Evolutionary conservation across 192 early-diverging fungal genomes (phyloP), one percentile per base, ranked within the genome.

Genomic region (Glomus cerebriforme): DNA sequence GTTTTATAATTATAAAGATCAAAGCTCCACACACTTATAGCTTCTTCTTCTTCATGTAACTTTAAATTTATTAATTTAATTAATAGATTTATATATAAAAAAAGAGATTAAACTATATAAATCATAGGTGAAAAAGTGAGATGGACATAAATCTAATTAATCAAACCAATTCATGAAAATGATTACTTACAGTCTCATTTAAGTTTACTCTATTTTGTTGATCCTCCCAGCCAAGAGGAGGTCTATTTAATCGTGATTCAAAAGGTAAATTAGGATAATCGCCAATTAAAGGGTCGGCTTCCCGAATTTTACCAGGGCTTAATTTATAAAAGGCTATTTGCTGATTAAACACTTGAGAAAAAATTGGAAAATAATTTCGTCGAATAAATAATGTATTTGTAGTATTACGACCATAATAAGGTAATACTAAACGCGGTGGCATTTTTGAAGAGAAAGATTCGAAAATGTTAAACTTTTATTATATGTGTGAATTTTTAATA

Each of bases 1-100:
- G n/a, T 35, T 19, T 68, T 10, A 68, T n/a, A 27, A 59, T 49
- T 37, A 54, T 73, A 73, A 58, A 49, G 49, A 59, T 73, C 72
- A 59, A 59, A 32, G 13, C 45, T 24, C 45, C 45, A 73, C 26
- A 73, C 47, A 34, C 37, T 73, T 59, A 73, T 13, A 17, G 32
- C 27, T n/a, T 73, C 72, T 73, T 73, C 72, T 73, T 73, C 47
- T 54, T 73, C 72, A 58, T 73, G 72, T 31, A 73, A 29, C 72
- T 73, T n/a, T 34, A 29, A 31, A 72, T n/a, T n/a, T n/a, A n/a
- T n/a, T n/a, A n/a, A n/a, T n/a, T n/a, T n/a, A n/a, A n/a, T 13
- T 24, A 54, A 49, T 8, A 54, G 8, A 29, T 49, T 47, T 32
- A 70, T 34, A 15, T n/a, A 13, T n/a, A 47, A 31, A 39, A 19